Conservation (phyloP, 768 basidiomycete species). For the Auricularia heimuer region DNA sequence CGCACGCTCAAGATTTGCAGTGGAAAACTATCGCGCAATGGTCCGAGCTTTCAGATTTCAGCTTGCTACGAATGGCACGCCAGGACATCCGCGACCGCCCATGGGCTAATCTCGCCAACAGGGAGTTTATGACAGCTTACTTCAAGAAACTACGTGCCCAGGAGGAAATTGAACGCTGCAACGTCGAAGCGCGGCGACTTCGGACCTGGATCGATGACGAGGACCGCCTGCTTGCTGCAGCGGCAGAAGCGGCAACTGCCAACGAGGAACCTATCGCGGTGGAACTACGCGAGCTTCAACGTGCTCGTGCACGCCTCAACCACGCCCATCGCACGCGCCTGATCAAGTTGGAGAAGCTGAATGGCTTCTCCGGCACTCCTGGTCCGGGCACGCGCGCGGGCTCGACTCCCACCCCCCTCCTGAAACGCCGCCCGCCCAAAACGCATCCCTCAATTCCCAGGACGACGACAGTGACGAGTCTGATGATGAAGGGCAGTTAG, state of each 20-base stretch:
- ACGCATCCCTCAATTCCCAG: neutral
- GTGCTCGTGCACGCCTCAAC: neutral
- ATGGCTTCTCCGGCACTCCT: neutral
- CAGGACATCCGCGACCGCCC: slow-evolving; percentile 15
- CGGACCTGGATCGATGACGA: slow-evolving; percentile 22
- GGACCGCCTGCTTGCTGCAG: neutral
- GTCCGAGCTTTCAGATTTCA: slow-evolving; percentile 19
- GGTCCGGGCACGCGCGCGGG: neutral
- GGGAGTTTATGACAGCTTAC: slow-evolving; percentile 18
- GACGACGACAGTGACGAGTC: too few relatives aligned
- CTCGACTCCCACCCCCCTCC: too few relatives aligned
- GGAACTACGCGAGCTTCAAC: neutral
- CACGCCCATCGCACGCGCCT: neutral
- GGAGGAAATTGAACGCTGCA: slow-evolving; percentile 22
- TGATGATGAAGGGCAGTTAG: too few relatives aligned
- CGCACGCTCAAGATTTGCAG: neutral
- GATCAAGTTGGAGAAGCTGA: neutral
- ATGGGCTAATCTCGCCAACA: slow-evolving; percentile 29
- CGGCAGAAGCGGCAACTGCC: neutral
- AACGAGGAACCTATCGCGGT: neutral
- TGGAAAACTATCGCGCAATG: neutral
- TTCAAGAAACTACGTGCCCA: slow-evolving; percentile 21
- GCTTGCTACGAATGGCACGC: slow-evolving; percentile 19
- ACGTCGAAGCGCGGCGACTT: slow-evolving; percentile 24
- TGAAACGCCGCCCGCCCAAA: neutral